A percentile compares a stretch with the other conserved stretches of the same genome.
These are phyloP conservation scores for Xerophyta viscosa DNA, from an alignment of 106 monocot species.

Conservation along the genomic window DNA sequence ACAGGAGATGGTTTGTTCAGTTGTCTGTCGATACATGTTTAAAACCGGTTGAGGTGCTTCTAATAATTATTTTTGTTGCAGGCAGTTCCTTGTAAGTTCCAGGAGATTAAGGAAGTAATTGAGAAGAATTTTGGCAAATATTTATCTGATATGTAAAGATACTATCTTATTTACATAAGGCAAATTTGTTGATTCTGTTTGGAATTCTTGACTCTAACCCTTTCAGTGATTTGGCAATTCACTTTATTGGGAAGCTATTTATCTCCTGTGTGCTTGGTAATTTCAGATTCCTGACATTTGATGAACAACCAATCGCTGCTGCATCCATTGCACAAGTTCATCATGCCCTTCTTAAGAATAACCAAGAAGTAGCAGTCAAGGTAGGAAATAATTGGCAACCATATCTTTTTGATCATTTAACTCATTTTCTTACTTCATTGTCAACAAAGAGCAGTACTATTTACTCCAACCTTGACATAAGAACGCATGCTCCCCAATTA, in stretches of 20 bases:
- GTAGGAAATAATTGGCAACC: conserved; percentile 23
- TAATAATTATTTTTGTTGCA: conserved; percentile 19
- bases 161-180: too few relatives aligned
- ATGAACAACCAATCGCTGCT: conserved; percentile 93
- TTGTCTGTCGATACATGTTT: not conserved
- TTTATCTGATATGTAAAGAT: conserved; percentile 55
- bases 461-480: too few relatives aligned
- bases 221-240: not conserved
- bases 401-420: too few relatives aligned
- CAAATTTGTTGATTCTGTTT: too few relatives aligned
- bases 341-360: conserved; percentile 58
- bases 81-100: conserved; percentile 66
- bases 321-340: conserved; percentile 99
- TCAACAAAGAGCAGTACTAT: too few relatives aligned
- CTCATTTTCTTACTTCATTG: too few relatives aligned
- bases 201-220: too few relatives aligned
- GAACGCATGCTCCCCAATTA: too few relatives aligned
- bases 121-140: conserved; percentile 61
- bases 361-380: conserved; percentile 89
- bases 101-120: conserved; percentile 62
- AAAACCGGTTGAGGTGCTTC: not conserved
- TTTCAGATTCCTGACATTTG: conserved; percentile 72
- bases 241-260: not conserved
- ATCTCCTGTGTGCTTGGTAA: not conserved
- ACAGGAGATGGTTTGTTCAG: too few relatives aligned